phyloP scores from a whole-genome alignment of 176 grass and related monocot genomes.

The Triticum aestivum region IWGSC_CS_RefSeq_v2.1 NC_057802.1:385229034-385229533 shows the following conservation, averaged over 20 bases:
- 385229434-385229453: conserved; percentile 14
- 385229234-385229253: neutral
- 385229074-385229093: conserved; percentile 50
- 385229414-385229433: conserved; percentile 21
- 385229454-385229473: conserved; percentile 9
- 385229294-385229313: conserved; percentile 24
- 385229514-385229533: conserved; percentile 95
- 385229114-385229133: conserved; percentile 81
- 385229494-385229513: conserved; percentile 99
- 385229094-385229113: conserved; percentile 86
- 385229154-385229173: conserved; percentile 87
- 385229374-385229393: conserved; percentile 99
- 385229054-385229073: conserved; percentile 20
- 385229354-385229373: conserved; percentile 97
- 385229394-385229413: conserved; percentile 93
- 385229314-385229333: conserved; percentile 97
- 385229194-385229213: conserved; percentile 98
- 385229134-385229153: conserved; percentile 79
- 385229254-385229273: conserved; percentile 16
- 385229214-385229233: conserved; percentile 93
- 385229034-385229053: neutral
- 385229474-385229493: conserved; percentile 39
- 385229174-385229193: conserved; percentile 96
- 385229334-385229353: conserved; percentile 98
- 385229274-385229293: neutral